Evolutionary conservation across 2,329 filamentous ascomycete species (phyloP).

Genomic region (Cladosporium halotolerans): DNA sequence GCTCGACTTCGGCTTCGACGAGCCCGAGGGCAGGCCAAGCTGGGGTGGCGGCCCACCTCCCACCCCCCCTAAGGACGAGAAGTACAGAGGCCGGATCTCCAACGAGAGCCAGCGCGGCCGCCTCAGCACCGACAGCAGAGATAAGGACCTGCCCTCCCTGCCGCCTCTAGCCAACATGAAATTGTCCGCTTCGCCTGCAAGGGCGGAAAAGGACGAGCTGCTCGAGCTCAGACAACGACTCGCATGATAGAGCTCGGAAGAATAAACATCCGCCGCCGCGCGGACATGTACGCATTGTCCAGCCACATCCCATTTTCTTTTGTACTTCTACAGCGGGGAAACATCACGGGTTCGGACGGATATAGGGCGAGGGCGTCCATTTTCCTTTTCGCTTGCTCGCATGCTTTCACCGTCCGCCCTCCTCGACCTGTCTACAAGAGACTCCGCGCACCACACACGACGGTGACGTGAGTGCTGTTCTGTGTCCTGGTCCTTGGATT

Average conservation of each 20-base stretch:
- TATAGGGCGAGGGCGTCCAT: neutral
- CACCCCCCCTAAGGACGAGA: constrained; percentile 40
- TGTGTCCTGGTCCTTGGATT: neutral
- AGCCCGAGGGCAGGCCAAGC: constrained; percentile 15
- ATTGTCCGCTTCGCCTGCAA: constrained; percentile 19
- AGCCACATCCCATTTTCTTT: constrained; percentile 6
- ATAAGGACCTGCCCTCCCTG: constrained; percentile 23
- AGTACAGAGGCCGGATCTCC: neutral
- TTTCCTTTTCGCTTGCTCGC: neutral
- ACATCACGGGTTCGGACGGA: neutral
- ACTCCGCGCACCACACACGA: neutral
- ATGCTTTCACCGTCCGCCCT: neutral
- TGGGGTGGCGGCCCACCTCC: constrained; percentile 34
- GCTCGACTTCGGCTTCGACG: constrained; percentile 20
- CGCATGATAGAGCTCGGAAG: neutral
- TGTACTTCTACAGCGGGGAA: neutral
- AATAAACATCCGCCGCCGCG: neutral
- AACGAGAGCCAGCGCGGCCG: constrained; percentile 9
- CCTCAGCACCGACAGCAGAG: constrained; percentile 16
- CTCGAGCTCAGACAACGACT: constrained; percentile 8
- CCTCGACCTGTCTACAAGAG: neutral
- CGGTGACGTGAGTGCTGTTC: neutral
- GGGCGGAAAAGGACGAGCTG: constrained; percentile 17
- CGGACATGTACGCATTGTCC: neutral
- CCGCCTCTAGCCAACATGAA: constrained; percentile 18